These are phyloP conservation scores for Leonotis leonurus DNA, from an alignment of 257 asterid species.

Conservation along the genomic window DNA sequence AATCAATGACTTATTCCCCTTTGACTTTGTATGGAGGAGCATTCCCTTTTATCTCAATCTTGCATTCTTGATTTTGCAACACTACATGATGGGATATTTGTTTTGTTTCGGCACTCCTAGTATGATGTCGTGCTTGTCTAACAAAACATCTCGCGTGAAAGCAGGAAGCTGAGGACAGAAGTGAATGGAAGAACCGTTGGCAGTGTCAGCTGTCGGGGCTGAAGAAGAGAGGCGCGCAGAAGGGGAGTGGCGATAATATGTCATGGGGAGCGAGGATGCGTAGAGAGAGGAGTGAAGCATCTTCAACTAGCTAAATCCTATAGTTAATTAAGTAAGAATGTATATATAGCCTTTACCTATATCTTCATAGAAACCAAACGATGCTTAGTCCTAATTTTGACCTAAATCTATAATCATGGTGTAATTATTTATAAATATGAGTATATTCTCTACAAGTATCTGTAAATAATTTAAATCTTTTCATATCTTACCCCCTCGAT, in stretches of 20 bases:
- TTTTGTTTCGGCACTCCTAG: background rate
- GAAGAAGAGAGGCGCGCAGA: constrained; percentile 46
- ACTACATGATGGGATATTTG: background rate
- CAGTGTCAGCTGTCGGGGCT: constrained; percentile 64
- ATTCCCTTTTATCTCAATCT: background rate
- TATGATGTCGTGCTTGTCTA: background rate
- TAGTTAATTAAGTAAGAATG: no score
- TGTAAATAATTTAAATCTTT: background rate
- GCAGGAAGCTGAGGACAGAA: constrained; percentile 48
- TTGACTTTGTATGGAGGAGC: background rate
- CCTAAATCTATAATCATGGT: background rate
- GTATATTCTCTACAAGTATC: background rate
- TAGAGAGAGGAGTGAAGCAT: constrained; percentile 36
- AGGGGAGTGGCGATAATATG: constrained; percentile 31
- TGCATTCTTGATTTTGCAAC: background rate
- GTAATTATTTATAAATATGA: background rate
- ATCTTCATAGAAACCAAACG: background rate
- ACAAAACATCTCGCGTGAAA: background rate
- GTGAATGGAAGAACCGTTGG: constrained; percentile 67
- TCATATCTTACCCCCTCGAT: background rate
- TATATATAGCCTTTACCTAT: background rate
- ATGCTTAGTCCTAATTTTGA: background rate
- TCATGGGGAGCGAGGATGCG: constrained; percentile 85
- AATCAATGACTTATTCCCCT: background rate
- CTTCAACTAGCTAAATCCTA: background rate